Conservation (phyloP, 352 stramenopile genomes). For the Phytophthora cactorum region DNA sequence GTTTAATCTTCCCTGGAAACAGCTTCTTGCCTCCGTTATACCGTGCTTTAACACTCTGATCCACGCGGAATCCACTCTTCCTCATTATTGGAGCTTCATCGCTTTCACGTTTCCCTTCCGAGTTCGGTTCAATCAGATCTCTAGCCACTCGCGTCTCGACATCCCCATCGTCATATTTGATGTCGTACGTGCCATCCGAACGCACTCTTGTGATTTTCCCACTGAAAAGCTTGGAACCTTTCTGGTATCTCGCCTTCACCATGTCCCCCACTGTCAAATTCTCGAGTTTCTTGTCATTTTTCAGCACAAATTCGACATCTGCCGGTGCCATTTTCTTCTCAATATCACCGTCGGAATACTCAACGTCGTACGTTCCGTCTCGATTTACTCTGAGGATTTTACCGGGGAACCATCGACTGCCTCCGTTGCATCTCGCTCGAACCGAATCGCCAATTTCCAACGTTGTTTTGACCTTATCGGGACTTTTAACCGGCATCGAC, state of each 20-base stretch:
- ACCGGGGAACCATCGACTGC: constrained; percentile 66
- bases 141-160: constrained; percentile 38
- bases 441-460: constrained; percentile 29
- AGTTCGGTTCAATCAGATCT: constrained; percentile 23
- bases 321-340: constrained; percentile 36
- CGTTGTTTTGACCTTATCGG: constrained; percentile 17
- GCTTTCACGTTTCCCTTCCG: not conserved
- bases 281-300: constrained; percentile 13
- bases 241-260: constrained; percentile 52
- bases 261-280: constrained; percentile 39
- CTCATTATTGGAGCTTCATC: constrained; percentile 20
- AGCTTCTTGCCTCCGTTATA: constrained; percentile 57
- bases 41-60: constrained; percentile 46
- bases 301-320: constrained; percentile 25
- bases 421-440: constrained; percentile 67
- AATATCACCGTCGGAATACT: constrained; percentile 67
- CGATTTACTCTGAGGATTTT: constrained; percentile 58
- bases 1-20: constrained; percentile 58
- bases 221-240: constrained; percentile 42
- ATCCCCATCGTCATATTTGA: constrained; percentile 73
- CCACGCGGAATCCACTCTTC: constrained; percentile 24
- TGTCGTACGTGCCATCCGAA: constrained; percentile 69
- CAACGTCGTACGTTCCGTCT: constrained; percentile 69
- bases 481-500: constrained; percentile 18
- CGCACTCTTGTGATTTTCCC: constrained; percentile 51